Evolutionary conservation across 1,284 basidiomycete genomes (phyloP), one percentile per base, ranked within the genome.

Genomic region (Athelia psychrophila): DNA sequence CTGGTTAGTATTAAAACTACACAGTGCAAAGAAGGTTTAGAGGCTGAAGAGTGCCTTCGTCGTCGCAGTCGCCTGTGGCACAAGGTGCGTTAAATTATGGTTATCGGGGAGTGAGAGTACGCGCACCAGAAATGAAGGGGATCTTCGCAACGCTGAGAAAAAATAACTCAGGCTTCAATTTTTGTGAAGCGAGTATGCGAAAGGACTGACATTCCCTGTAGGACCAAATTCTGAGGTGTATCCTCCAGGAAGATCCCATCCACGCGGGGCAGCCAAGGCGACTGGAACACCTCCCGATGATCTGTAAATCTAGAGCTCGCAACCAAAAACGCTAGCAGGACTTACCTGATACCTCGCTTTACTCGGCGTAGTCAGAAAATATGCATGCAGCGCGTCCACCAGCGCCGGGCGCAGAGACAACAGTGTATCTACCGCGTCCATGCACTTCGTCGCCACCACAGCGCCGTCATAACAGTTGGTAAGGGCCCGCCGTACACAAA

Each of bases 401-500:
- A 75, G 70, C 0, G 79, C 73, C 1, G 62, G 66, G 10, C 80
- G 70, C 46, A 84, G 64, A 52, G 80, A 83, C 6, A 64, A 65
- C 6, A 84, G 69, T 0, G 76, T 80, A 60, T 82, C 76, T 1
- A 60, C 25, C 13, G 72, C 51, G 5, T 61, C 51, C 3, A 67
- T 54, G 58, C 80, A 80, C 0, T 77, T 77, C 2, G 74, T 73
- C 16, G 70, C 55, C 13, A 60, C 45, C 0, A 81, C 78, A 12
- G 81, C 63, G 1, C 61, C 57, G 55, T 83, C 78, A 56, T 79
- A 81, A 47, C 72, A 67, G 54, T 61, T 53, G 76, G 75, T 13
- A 70, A 61, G 1, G 76, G 74, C 8, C 75, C 68, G 3, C 80
- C 79, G 13, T 78, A 80, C 60, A 78, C 62, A 80, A 81, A 79